These are phyloP conservation scores for Fraxinus velutina DNA, from an alignment of 305 asterid species.

Conservation along the genomic window DNA sequence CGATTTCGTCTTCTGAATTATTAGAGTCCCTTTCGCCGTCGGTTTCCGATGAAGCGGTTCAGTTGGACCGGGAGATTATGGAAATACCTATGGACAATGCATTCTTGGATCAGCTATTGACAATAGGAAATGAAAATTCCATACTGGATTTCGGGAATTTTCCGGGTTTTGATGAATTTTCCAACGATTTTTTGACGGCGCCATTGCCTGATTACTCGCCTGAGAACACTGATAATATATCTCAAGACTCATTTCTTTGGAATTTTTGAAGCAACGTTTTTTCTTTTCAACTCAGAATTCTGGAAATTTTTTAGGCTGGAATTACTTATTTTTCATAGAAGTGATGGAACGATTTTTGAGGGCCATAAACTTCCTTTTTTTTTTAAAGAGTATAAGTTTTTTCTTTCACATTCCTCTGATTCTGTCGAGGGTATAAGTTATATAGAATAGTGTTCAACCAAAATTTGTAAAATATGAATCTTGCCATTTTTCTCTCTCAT, in stretches of 20 bases:
- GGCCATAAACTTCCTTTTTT: slow-evolving; percentile 17
- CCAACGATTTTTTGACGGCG: slow-evolving; percentile 27
- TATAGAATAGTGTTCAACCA: not conserved
- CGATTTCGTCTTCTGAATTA: slow-evolving; percentile 18
- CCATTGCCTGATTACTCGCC: slow-evolving; percentile 35
- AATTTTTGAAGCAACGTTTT: slow-evolving; percentile 22
- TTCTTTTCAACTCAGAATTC: slow-evolving; percentile 12
- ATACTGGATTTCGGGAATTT: slow-evolving; percentile 33
- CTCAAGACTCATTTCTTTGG: slow-evolving; percentile 37
- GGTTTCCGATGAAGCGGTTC: slow-evolving; percentile 22
- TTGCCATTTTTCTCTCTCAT: not conserved
- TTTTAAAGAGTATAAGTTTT: too few relatives aligned
- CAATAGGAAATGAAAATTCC: slow-evolving; percentile 14
- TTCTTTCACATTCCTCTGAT: not conserved
- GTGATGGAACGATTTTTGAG: slow-evolving; percentile 29
- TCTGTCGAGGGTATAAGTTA: not conserved
- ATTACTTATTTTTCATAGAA: slow-evolving; percentile 9
- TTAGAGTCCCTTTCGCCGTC: slow-evolving; percentile 35
- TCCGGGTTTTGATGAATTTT: slow-evolving; percentile 36
- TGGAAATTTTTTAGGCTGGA: slow-evolving; percentile 30
- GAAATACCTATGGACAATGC: not conserved
- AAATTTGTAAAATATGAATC: not conserved
- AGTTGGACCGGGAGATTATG: not conserved
- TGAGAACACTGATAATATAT: slow-evolving; percentile 21
- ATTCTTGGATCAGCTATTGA: not conserved